Evolutionary conservation across 352 stramenopile species (phyloP), one percentile per base, ranked within the genome.

Genomic region (Globisporangium uncinulatum): DNA sequence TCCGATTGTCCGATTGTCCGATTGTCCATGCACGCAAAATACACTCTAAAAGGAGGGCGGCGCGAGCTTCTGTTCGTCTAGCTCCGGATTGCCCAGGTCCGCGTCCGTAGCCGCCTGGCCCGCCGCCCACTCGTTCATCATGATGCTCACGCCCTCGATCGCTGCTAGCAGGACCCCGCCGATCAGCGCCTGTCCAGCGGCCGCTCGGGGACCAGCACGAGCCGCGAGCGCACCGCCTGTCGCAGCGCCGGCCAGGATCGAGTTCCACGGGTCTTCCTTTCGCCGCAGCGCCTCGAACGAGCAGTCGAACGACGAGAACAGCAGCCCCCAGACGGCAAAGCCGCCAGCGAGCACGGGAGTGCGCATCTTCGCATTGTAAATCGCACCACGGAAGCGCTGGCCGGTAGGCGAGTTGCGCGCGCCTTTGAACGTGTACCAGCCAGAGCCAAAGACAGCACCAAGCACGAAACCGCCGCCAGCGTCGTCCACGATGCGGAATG

Each of bases 251-350:
- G 91, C 94, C 41, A 99, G 71, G 60, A 99, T 99, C n/a, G 95
- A 98, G 73, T 99, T 99, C 96, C 97, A 99, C 43, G 97, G 95
- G 84, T 99, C 97, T 83, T 99, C 97, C 79, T 98, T 99, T 76
- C 97, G 92, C 71, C 97, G 91, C 56, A 99, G 73, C 34, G 94
- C 92, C 51, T 97, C 97, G 43, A 99, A 89, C 24, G 88, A 96
- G 74, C 97, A 99, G 78, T 99, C 97, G 64, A 96, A 99, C 42
- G 87, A 95, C 32, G 97, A 98, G 79, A 99, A 99, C 7, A 99
- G 76, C 59, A 97, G 79, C 45, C 97, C 97, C 97, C 97, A 99
- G 21, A 98, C 89, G 1, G 92, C 92, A 59, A 98, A 98, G 48
- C 88, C 92, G 41, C 89, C 89, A 6, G 84, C 95, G 56, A 99